These are phyloP conservation scores for Aspergillus sergii DNA, from an alignment of 2,329 filamentous ascomycete species.

Conservation along the genomic window DNA sequence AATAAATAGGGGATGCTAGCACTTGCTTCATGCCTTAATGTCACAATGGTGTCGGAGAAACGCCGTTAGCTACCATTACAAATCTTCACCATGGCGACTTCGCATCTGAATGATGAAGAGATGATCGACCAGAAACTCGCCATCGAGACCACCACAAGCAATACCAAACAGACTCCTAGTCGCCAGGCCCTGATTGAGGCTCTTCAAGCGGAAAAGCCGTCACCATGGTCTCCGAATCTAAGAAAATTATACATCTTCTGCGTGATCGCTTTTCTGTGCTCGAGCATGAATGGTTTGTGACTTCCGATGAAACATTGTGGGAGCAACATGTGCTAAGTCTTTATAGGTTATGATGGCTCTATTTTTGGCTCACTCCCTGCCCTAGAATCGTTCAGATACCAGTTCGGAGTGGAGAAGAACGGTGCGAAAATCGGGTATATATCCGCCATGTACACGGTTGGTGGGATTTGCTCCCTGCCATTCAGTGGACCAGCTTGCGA, in stretches of 20 bases:
- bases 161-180: not conserved
- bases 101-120: not conserved
- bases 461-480: conserved; percentile 48
- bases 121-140: not conserved
- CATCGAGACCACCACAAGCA: not conserved
- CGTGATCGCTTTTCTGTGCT: not conserved
- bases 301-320: accelerated
- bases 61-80: not conserved
- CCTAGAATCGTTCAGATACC: conserved; percentile 49
- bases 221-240: not conserved
- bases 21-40: not conserved
- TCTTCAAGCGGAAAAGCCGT: not conserved
- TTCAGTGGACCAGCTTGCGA: conserved; percentile 52
- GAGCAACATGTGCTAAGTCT: not conserved
- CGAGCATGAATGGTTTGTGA: not conserved
- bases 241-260: not conserved
- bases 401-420: conserved; percentile 45
- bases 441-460: conserved; percentile 53
- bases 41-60: not conserved
- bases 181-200: not conserved
- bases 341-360: conserved; percentile 48
- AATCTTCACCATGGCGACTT: not conserved
- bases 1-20: not conserved
- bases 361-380: conserved; percentile 57
- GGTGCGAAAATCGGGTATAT: conserved; percentile 50